These are phyloP conservation scores for Lachancea kluyveri DNA, from an alignment of 805 yeast genomes.

Conservation along the genomic window DNA sequence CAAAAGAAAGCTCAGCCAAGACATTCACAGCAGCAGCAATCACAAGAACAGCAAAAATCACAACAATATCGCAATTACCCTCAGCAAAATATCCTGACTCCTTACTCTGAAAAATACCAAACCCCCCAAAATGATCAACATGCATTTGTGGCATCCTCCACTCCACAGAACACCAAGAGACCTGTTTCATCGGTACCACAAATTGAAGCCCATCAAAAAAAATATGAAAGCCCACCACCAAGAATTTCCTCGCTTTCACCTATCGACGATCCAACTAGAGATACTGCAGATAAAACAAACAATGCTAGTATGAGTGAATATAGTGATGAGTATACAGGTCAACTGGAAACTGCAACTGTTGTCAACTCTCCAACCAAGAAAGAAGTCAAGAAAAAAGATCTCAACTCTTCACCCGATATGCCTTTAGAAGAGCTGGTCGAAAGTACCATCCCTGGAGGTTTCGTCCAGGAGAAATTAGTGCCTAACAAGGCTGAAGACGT, in stretches of 20 bases:
- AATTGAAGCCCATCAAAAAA: neutral
- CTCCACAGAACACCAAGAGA: slow-evolving; percentile 5
- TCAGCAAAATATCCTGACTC: slow-evolving; percentile 12
- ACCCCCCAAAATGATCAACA: slow-evolving; percentile 7
- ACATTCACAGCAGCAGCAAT: too few relatives aligned
- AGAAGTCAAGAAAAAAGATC: slow-evolving; percentile 10
- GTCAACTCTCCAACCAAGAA: slow-evolving; percentile 19
- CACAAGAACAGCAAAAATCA: too few relatives aligned
- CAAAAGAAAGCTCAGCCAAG: too few relatives aligned
- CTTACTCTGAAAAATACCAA: slow-evolving; percentile 8
- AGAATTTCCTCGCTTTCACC: slow-evolving; percentile 8
- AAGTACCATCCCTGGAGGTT: too few relatives aligned
- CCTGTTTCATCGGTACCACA: slow-evolving; percentile 8
- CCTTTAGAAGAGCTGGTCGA: neutral
- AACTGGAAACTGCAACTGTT: slow-evolving; percentile 15
- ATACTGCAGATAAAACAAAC: slow-evolving; percentile 1
- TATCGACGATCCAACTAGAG: slow-evolving; percentile 6
- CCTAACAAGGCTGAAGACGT: too few relatives aligned
- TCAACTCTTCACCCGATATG: neutral
- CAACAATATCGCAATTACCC: slow-evolving; percentile 3
- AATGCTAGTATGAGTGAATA: slow-evolving; percentile 2
- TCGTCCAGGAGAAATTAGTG: too few relatives aligned
- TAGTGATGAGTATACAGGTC: slow-evolving; percentile 3
- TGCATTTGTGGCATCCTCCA: slow-evolving; percentile 1
- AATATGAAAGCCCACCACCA: slow-evolving; percentile 7